These are phyloP conservation scores for Filobasidium floriforme DNA, from an alignment of 768 basidiomycete species.

Conservation along the genomic window DNA sequence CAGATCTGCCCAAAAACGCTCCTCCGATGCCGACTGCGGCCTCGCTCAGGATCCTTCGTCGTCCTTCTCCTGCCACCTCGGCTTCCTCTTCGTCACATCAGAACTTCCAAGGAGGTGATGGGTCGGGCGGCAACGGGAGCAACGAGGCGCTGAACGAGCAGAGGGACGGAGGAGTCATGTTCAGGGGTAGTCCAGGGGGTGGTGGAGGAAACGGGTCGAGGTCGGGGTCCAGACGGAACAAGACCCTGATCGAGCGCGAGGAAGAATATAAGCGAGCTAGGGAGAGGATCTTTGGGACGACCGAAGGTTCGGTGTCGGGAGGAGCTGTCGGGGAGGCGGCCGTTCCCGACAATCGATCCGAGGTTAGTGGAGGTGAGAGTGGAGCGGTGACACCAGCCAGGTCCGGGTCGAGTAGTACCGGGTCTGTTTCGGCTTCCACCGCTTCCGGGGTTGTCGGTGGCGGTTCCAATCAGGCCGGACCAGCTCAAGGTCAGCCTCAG, in stretches of 20 bases:
- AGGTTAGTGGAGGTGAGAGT: background rate
- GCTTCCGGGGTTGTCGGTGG: background rate
- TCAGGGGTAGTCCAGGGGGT: background rate
- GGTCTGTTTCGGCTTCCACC: background rate
- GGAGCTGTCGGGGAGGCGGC: background rate
- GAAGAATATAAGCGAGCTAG: slow-evolving; percentile 19
- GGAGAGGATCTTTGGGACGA: slow-evolving; percentile 24
- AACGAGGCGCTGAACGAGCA: background rate
- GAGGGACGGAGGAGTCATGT: background rate
- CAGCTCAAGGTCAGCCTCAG: no score
- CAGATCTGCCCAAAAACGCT: slow-evolving; percentile 9
- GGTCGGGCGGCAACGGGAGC: background rate
- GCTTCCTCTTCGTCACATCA: slow-evolving; percentile 12
- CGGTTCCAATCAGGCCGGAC: background rate
- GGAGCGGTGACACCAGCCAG: background rate
- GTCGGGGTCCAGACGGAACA: slow-evolving; percentile 1
- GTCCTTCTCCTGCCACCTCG: slow-evolving; percentile 19
- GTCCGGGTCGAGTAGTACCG: background rate
- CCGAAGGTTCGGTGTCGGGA: background rate
- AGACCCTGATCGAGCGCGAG: slow-evolving; percentile 24
- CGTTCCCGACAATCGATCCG: slow-evolving; percentile 7
- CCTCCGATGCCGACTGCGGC: slow-evolving; percentile 15
- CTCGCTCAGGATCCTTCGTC: slow-evolving; percentile 19
- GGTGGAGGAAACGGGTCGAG: background rate
- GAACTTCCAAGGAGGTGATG: background rate